phyloP scores from a whole-genome alignment of 257 asterid species.

The Ligustrum vulgare region DNA sequence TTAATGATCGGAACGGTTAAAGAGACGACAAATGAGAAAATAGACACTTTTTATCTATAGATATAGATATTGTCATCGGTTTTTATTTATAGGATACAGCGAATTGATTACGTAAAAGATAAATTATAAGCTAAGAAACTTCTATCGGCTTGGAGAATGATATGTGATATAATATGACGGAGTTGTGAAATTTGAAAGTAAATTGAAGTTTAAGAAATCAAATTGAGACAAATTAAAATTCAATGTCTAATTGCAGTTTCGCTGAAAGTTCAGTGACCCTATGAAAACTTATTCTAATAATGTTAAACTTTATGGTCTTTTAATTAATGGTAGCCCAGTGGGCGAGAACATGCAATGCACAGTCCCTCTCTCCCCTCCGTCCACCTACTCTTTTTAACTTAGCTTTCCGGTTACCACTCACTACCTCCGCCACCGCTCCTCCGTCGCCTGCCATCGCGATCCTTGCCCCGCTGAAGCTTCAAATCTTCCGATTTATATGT shows the following conservation, averaged over 20 bases:
- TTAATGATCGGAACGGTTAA: no score
- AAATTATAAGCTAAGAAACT: no score
- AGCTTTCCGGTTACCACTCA: neutral
- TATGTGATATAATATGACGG: neutral
- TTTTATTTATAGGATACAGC: no score
- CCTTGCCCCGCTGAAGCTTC: neutral
- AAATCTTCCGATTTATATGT: neutral
- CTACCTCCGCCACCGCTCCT: slow-evolving; percentile 34
- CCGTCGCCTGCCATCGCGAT: slow-evolving; percentile 27
- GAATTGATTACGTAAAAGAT: no score
- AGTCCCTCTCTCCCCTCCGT: neutral
- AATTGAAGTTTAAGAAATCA: neutral
- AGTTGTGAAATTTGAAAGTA: neutral
- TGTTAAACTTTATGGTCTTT: no score
- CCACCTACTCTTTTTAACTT: slow-evolving; percentile 22
- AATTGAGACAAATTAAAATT: neutral
- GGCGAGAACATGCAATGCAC: neutral
- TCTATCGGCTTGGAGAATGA: no score
- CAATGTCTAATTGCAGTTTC: neutral
- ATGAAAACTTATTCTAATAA: neutral
- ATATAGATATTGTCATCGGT: no score
- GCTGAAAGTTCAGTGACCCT: neutral
- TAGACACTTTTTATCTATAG: no score
- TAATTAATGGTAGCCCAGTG: slow-evolving; percentile 20
- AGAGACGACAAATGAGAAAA: no score